phyloP scores from a whole-genome alignment of 2,329 filamentous ascomycete genomes.

The Penicillium sp. region DNA sequence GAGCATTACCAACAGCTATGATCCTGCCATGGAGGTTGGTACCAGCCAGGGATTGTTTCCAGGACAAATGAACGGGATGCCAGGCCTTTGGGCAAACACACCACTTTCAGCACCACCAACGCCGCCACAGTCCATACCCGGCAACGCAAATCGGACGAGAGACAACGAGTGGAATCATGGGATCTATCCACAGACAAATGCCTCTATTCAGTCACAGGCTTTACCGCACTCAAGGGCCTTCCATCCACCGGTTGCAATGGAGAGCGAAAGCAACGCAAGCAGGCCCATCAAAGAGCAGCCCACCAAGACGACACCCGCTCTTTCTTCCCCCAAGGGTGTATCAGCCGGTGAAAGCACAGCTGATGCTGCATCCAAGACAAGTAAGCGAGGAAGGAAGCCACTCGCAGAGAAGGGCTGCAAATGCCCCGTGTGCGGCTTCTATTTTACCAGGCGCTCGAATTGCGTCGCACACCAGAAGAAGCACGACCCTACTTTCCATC shows the following conservation, averaged over 20 bases:
- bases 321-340: background rate
- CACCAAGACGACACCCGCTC: background rate
- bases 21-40: slow-evolving; percentile 24
- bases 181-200: slow-evolving; percentile 9
- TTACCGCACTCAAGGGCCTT: background rate
- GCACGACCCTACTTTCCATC: slow-evolving; percentile 73
- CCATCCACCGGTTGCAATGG: background rate
- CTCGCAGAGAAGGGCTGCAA: slow-evolving; percentile 58
- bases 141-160: slow-evolving; percentile 13
- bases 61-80: slow-evolving; percentile 18
- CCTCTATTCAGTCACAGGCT: background rate
- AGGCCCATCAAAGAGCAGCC: background rate
- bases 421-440: slow-evolving; percentile 75
- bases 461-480: slow-evolving; percentile 84
- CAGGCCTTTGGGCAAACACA: slow-evolving; percentile 33
- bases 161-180: slow-evolving; percentile 26
- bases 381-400: background rate
- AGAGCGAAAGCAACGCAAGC: background rate
- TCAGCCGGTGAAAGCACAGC: background rate
- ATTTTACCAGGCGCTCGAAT: slow-evolving; percentile 84
- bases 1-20: slow-evolving; percentile 33
- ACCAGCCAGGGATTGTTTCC: slow-evolving; percentile 18
- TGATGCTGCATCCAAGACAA: background rate
- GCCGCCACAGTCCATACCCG: slow-evolving; percentile 18
- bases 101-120: slow-evolving; percentile 29